phyloP scores from a whole-genome alignment of 306 rosid species.

The Fagus sylvatica region DNA sequence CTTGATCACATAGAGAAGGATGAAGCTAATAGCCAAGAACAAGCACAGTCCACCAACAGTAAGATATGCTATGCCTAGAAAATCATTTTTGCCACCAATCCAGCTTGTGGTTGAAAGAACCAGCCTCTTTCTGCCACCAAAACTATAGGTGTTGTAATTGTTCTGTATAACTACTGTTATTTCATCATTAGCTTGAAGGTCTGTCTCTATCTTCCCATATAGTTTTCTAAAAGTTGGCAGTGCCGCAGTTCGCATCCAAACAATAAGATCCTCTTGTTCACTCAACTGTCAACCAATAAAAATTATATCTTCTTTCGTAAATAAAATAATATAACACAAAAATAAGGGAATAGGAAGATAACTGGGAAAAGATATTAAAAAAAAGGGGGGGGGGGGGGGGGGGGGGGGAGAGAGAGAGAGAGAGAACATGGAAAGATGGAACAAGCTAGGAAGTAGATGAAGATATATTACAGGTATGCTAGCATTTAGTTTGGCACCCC shows the following conservation, averaged over 20 bases:
- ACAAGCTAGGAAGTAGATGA: slow-evolving; percentile 3
- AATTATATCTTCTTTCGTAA: slow-evolving; percentile 6
- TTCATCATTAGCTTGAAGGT: slow-evolving; percentile 63
- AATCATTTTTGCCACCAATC: slow-evolving; percentile 86
- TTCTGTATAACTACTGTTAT: slow-evolving; percentile 58
- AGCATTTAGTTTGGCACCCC: slow-evolving; percentile 70
- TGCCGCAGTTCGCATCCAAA: slow-evolving; percentile 95
- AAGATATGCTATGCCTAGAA: slow-evolving; percentile 69
- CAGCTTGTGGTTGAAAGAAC: slow-evolving; percentile 88
- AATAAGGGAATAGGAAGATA: background rate
- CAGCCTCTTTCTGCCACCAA: slow-evolving; percentile 68
- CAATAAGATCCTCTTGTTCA: slow-evolving; percentile 86
- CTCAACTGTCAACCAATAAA: slow-evolving; percentile 56
- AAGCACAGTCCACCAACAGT: slow-evolving; percentile 60
- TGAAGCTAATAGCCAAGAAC: slow-evolving; percentile 62
- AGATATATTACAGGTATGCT: slow-evolving; percentile 63
- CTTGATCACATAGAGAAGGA: slow-evolving; percentile 58
- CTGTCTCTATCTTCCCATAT: slow-evolving; percentile 75
- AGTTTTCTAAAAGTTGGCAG: slow-evolving; percentile 79
- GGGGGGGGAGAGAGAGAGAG: background rate
- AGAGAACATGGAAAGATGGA: background rate
- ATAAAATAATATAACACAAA: too few species aligned
- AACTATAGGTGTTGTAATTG: slow-evolving; percentile 80
- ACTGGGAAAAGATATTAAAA: background rate
- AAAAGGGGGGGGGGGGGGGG: background rate